These are phyloP conservation scores for Prunus davidiana DNA, from an alignment of 306 rosid genomes.

Conservation along the genomic window DNA sequence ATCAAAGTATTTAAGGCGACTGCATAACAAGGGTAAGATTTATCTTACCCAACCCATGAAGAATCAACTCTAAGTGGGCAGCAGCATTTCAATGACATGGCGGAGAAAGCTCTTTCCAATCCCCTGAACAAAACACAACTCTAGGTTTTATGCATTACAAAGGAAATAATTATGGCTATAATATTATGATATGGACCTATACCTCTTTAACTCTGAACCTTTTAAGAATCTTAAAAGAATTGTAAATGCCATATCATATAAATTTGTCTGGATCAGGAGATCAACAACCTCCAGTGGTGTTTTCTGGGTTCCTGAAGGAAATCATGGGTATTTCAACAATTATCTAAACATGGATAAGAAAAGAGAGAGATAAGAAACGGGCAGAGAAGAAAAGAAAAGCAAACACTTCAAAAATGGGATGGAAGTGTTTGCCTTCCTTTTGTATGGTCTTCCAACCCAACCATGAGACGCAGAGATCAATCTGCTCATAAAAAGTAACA, in stretches of 20 bases:
- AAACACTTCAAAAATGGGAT: not conserved
- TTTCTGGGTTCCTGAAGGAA: conserved; percentile 51
- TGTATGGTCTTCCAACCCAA: not conserved
- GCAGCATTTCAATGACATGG: conserved; percentile 81
- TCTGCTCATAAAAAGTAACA: not conserved
- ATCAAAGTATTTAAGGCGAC: conserved; percentile 20
- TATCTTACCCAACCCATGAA: conserved; percentile 54
- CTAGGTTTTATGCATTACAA: conserved; percentile 20
- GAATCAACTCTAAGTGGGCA: conserved; percentile 63
- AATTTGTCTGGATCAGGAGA: conserved; percentile 66
- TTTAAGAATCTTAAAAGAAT: conserved; percentile 73
- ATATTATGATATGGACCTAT: conserved; percentile 3
- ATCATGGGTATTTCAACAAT: not conserved
- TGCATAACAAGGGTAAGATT: conserved; percentile 14
- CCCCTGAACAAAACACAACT: conserved; percentile 54
- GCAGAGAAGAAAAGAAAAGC: not conserved
- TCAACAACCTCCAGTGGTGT: conserved; percentile 70
- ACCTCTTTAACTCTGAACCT: conserved; percentile 86
- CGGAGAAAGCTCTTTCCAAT: conserved; percentile 66
- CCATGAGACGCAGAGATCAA: not conserved
- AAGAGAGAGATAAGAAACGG: not conserved
- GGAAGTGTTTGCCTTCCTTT: too few species aligned
- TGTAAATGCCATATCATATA: conserved; percentile 74
- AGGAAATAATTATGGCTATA: not conserved
- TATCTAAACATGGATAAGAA: conserved; percentile 5